These are phyloP conservation scores for Exidia glandulosa DNA, from an alignment of 768 basidiomycete genomes.

Conservation along the genomic window DNA sequence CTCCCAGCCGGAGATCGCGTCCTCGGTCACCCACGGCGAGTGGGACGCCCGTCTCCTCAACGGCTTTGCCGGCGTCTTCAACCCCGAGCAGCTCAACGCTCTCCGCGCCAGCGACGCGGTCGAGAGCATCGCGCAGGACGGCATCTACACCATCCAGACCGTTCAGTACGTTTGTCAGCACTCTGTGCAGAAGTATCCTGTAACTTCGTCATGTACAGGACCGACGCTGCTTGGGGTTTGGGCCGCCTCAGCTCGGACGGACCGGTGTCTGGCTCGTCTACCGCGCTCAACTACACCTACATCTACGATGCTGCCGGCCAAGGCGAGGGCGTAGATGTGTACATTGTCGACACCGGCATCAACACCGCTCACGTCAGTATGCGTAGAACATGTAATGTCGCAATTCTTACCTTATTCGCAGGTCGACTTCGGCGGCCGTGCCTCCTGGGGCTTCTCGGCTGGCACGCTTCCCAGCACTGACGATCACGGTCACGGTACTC, in stretches of 20 bases:
- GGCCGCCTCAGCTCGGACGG: constrained; percentile 1
- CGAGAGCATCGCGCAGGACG: constrained; percentile 3
- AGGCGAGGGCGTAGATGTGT: constrained; percentile 3
- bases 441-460: neutral
- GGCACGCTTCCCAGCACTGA: constrained; percentile 1
- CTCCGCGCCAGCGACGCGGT: constrained; percentile 3
- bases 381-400: neutral
- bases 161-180: neutral
- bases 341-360: constrained; percentile 8
- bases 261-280: neutral
- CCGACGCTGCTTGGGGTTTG: constrained; percentile 8
- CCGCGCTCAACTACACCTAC: constrained; percentile 6
- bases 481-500: constrained; percentile 8
- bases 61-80: constrained; percentile 3
- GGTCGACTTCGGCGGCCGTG: neutral
- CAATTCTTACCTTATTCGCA: neutral
- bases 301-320: neutral
- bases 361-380: neutral
- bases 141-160: neutral
- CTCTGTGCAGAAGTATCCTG: neutral
- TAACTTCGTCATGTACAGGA: neutral
- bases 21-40: neutral
- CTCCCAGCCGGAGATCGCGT: neutral
- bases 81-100: neutral
- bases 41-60: constrained; percentile 3